Base-by-base conservation (phyloP, 805 yeast species). In the Candida berthetii region DNA sequence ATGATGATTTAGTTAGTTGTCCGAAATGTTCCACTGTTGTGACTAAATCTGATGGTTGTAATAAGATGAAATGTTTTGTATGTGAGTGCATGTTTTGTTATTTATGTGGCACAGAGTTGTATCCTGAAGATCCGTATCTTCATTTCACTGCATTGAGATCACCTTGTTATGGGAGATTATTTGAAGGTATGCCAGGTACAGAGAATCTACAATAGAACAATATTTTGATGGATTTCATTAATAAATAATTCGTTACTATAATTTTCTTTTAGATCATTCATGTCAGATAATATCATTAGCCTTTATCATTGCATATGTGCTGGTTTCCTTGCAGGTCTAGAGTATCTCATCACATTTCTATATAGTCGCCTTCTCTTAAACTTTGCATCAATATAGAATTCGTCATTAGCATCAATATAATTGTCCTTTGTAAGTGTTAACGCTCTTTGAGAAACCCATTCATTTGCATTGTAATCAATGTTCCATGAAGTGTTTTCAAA, bases 401-500 rank as follows among this genome's bases (percentile, higher is more conserved):
- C 89, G 68, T 68, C 69, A 2, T 60, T 53, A 7, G 55, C 61
- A 31, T 61, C 57, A 3, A 57, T 59, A 8, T 45, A 53, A n/a
- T 57, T 55, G 2, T 48, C 55, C 15, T 48, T 41, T 20, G 36
- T 35, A 24, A 54, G 22, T 11, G 41, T 35, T 11, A 74, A 52
- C 1, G 69, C 68, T 28, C 82, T 65, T 20, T 70, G 75, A 1
- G 48, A 37, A 6, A 78, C 65, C 82, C 91, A 85, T 3, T 50
- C 52, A 1, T 44, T 48, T 1, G 82, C 79, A 34, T 74, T 58
- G 14, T 53, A 50, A 52, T 88, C 96, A 13, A 80, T 64, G 38
- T 60, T 61, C 96, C 96, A 89, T 10, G 66, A 65, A 35, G 73
- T 71, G 22, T 72, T 74, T 43, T 76, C 81, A 57, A 79, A 89